phyloP scores from a whole-genome alignment of 2,329 filamentous ascomycete species.

The Fusarium multiceps region DNA sequence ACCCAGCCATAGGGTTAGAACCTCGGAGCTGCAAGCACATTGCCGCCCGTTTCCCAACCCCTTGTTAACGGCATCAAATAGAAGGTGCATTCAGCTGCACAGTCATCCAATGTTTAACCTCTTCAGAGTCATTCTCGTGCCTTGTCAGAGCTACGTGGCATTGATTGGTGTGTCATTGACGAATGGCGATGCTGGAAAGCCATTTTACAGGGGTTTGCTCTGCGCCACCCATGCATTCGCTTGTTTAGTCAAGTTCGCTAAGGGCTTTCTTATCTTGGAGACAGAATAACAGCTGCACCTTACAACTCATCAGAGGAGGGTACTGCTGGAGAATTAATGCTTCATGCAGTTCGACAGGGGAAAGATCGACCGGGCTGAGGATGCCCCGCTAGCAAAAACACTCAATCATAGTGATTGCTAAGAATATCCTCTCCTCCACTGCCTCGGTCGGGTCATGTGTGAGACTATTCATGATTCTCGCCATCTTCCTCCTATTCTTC shows the following conservation, averaged over 20 bases:
- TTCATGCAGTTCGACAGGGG: slow-evolving; percentile 21
- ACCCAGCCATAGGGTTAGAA: slow-evolving; percentile 3
- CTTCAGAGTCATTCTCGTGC: slow-evolving; percentile 20
- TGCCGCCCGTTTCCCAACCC: slow-evolving; percentile 14
- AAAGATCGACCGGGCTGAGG: slow-evolving; percentile 32
- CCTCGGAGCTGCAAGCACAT: background rate
- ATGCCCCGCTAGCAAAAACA: slow-evolving; percentile 17
- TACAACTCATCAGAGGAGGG: fast-evolving
- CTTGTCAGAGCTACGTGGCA: background rate
- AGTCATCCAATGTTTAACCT: slow-evolving; percentile 18
- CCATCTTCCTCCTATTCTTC: slow-evolving; percentile 8
- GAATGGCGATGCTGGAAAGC: slow-evolving; percentile 31
- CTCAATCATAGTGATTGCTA: slow-evolving; percentile 31
- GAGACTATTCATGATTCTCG: slow-evolving; percentile 27
- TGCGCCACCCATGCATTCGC: slow-evolving; percentile 15
- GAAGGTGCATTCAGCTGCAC: slow-evolving; percentile 28
- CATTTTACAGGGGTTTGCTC: slow-evolving; percentile 14
- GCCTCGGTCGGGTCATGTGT: slow-evolving; percentile 26
- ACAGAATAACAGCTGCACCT: slow-evolving; percentile 8
- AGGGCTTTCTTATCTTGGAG: background rate
- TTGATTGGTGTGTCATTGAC: slow-evolving; percentile 23
- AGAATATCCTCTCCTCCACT: slow-evolving; percentile 34
- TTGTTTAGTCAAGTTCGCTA: slow-evolving; percentile 24
- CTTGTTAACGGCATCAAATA: slow-evolving; percentile 2
- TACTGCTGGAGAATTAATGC: background rate